Conservation (phyloP, 2,329 filamentous ascomycete genomes). For the Sporothrix protearum region DNA sequence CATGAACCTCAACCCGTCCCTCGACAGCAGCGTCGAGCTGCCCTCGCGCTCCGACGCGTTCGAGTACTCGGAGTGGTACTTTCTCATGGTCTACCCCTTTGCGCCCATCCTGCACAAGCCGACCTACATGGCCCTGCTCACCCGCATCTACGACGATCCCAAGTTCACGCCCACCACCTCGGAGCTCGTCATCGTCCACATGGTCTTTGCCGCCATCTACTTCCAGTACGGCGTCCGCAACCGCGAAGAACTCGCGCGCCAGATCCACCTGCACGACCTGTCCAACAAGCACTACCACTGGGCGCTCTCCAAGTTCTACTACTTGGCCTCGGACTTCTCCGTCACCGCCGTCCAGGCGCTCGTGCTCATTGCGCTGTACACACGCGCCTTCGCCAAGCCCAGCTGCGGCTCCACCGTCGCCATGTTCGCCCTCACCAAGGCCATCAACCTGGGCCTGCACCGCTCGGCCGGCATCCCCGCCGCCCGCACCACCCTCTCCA, state of each 20-base stretch:
- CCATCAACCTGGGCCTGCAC: conserved; percentile 73
- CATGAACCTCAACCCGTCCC: conserved; percentile 56
- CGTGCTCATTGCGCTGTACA: conserved; percentile 66
- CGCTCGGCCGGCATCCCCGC: conserved; percentile 56
- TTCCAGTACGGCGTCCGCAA: conserved; percentile 75
- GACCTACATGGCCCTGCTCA: conserved; percentile 64
- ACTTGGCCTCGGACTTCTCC: conserved; percentile 59
- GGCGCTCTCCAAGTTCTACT: conserved; percentile 63
- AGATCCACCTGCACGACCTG: conserved; percentile 55
- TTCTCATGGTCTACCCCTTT: conserved; percentile 67
- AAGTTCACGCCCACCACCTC: conserved; percentile 58
- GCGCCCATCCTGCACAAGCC: conserved; percentile 74
- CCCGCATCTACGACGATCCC: conserved; percentile 66
- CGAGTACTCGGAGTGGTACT: conserved; percentile 71
- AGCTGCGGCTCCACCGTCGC: conserved; percentile 68
- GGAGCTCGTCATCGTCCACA: conserved; percentile 69
- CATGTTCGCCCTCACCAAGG: conserved; percentile 61
- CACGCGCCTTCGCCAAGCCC: conserved; percentile 75
- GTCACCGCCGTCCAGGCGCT: conserved; percentile 70
- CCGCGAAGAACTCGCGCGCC: conserved; percentile 51
- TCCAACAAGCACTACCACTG: conserved; percentile 79
- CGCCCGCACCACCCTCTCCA: conserved; percentile 55
- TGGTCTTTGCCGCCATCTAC: conserved; percentile 74
- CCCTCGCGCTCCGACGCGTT: conserved; percentile 63
- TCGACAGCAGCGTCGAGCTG: conserved; percentile 52